Evolutionary conservation across 768 basidiomycete genomes (phyloP), one percentile per base, ranked within the genome.

Genomic region (Amanita rubescens): DNA sequence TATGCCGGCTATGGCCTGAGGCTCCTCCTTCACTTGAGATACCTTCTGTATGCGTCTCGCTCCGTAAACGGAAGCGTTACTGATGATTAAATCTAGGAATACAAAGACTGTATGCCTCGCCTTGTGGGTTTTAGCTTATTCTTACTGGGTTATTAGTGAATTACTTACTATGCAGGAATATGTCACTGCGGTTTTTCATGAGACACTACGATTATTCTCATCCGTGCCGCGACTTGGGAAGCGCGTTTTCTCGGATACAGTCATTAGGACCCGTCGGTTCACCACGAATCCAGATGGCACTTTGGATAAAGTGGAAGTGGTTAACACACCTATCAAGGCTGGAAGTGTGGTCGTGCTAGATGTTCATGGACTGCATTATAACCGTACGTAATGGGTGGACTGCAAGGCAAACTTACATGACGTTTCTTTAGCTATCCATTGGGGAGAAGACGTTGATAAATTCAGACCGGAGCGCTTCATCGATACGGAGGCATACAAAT

Each of bases 391-490:
- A 39, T 19, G 10, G 11, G 25, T 3, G 32, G 12, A n/a, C 9
- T 15, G n/a, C 1, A 35, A 30, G 14, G 20, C 20, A 6, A 20
- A 44, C 19, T 14, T 24, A 8, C 2, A 3, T 44, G 14, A 44
- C 14, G 25, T 27, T 20, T 15, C 22, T 44, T 3, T 44, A 80
- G 78, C 75, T 2, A 62, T 76, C 15, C 68, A 75, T 43, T 80
- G 78, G 79, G 79, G 79, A 5, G 60, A 67, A 11, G 77, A 80
- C 49, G 66, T 53, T 0, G 62, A 55, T 9, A 68, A 71, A 17
- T 80, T 78, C 66, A 77, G 64, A 43, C 77, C 77, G 0, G 74
- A 75, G 42, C 71, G 75, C 0, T 80, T 79, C 60, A 67, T 80
- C 24, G 78, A 80, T 49, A 77, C 75, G 0, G 69, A 69, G 5